Evolutionary conservation across 1,284 basidiomycete genomes (phyloP), one percentile per base, ranked within the genome.

Genomic region (Clitocybe nebularis): DNA sequence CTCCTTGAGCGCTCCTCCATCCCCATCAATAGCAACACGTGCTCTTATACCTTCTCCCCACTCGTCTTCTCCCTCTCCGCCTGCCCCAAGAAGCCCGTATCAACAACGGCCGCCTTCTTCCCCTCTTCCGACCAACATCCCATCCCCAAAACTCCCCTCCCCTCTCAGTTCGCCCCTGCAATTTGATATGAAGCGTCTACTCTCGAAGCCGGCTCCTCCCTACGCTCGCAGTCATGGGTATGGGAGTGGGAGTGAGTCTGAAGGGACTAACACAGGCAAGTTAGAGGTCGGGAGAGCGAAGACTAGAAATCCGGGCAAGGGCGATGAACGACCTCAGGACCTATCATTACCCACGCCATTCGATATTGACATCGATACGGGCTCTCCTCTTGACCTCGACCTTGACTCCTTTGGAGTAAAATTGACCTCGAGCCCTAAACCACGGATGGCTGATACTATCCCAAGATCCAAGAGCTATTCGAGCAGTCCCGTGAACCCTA

Each of bases 161-260:
- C 53, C 56, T 44, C 55, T 50, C 41, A 57, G 45, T 7, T 39
- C 40, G 2, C 35, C 46, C 1, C 21, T 34, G 8, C 32, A 36
- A 2, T 42, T 60, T 17, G 57, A 61, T 40, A 52, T 63, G 51
- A 60, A 59, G 36, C 55, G 59, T 4, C 49, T 63, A 14, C 50
- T 61, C 2, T 49, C 59, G 4, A 62, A 61, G 36, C 61, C 61
- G 5, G 58, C 52, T 4, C 52, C 51, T 2, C 51, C 55, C 4
- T 57, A 49, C 22, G 37, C 44, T 4, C 46, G 41, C 23, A 21
- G 28, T 1, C 37, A 33, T 4, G 25, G 39, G n/a, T 46, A 47
- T 13, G 44, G 32, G 22, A 43, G 36, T 17, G 41, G 41, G 8
- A 53, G 54, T 36, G 54, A 56, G 6, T 50, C 48, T 6, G 52